phyloP scores from a whole-genome alignment of 2,329 filamentous ascomycete genomes.

The Venturia nashicola region DNA sequence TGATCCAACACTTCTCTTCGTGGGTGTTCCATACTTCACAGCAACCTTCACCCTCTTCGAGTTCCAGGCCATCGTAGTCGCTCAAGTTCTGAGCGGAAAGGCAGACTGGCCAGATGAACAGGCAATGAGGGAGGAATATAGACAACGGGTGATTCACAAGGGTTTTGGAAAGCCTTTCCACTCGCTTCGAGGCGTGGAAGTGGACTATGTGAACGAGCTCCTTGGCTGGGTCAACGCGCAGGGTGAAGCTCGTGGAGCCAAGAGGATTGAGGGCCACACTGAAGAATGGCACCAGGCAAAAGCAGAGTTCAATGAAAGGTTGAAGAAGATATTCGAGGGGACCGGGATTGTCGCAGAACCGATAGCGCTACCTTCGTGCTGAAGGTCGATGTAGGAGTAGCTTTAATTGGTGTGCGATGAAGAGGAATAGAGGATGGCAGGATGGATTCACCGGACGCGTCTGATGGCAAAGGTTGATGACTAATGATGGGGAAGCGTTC shows the following conservation, averaged over 20 bases:
- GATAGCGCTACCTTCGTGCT: neutral
- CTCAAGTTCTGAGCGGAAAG: slow-evolving; percentile 43
- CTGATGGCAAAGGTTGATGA: no score
- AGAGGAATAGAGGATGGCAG: no score
- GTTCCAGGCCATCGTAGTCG: slow-evolving; percentile 52
- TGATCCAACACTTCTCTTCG: slow-evolving; percentile 50
- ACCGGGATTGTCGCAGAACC: neutral
- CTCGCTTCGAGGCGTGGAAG: slow-evolving; percentile 28
- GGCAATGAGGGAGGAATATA: slow-evolving; percentile 32
- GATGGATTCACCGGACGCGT: no score
- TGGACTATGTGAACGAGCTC: slow-evolving; percentile 28
- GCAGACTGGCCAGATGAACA: slow-evolving; percentile 33
- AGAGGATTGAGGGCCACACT: slow-evolving; percentile 22
- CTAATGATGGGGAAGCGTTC: neutral
- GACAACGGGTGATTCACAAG: slow-evolving; percentile 22
- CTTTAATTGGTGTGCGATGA: neutral
- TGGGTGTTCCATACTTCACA: slow-evolving; percentile 53
- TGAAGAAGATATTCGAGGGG: slow-evolving; percentile 18
- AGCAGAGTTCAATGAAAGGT: slow-evolving; percentile 19
- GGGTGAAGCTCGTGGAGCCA: slow-evolving; percentile 13
- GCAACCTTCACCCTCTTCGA: slow-evolving; percentile 60
- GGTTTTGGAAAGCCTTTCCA: slow-evolving; percentile 33
- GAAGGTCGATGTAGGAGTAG: neutral
- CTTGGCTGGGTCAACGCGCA: slow-evolving; percentile 26
- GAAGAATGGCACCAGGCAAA: slow-evolving; percentile 24